Percentiles rank a stretch among this genome's conserved stretches.
phyloP scores from a whole-genome alignment of 2,329 filamentous ascomycete species.

The Teratosphaeria viscida region DNA sequence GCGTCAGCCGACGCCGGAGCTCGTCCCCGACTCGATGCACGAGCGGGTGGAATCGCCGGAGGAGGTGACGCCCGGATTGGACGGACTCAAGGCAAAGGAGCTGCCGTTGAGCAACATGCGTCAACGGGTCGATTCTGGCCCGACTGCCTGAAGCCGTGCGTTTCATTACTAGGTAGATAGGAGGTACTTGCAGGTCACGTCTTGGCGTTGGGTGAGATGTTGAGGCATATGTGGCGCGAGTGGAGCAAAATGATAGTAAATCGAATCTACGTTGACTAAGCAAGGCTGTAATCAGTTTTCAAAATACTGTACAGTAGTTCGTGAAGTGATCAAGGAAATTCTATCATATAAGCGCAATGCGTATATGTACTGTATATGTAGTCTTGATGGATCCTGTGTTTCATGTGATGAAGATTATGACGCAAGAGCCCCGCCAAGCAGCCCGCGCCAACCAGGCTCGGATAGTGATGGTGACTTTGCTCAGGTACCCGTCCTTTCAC shows the following conservation, averaged over 20 bases:
- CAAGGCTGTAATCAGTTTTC: no score
- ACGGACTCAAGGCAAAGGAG: constrained; percentile 22
- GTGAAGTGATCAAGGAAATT: no score
- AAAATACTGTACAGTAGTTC: no score
- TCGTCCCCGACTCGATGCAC: constrained; percentile 28
- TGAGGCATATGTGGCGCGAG: neutral
- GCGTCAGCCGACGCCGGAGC: constrained; percentile 22
- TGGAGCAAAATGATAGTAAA: neutral
- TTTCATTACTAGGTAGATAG: neutral
- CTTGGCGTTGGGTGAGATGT: neutral
- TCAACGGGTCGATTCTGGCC: constrained; percentile 22
- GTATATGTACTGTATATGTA: no score
- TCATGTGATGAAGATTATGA: neutral
- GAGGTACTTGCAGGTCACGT: neutral
- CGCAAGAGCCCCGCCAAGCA: neutral
- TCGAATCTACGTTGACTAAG: no score
- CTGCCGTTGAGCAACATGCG: constrained; percentile 23
- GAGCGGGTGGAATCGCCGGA: constrained; percentile 13
- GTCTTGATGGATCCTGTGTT: neutral
- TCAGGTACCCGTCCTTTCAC: neutral
- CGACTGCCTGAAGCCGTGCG: neutral
- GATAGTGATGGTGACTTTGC: neutral
- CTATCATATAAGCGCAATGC: no score
- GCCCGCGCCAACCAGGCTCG: neutral
- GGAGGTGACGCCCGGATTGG: neutral